Evolutionary conservation across 2,329 filamentous ascomycete genomes (phyloP), one percentile per base, ranked within the genome.

Genomic region (Botrytis byssoidea): DNA sequence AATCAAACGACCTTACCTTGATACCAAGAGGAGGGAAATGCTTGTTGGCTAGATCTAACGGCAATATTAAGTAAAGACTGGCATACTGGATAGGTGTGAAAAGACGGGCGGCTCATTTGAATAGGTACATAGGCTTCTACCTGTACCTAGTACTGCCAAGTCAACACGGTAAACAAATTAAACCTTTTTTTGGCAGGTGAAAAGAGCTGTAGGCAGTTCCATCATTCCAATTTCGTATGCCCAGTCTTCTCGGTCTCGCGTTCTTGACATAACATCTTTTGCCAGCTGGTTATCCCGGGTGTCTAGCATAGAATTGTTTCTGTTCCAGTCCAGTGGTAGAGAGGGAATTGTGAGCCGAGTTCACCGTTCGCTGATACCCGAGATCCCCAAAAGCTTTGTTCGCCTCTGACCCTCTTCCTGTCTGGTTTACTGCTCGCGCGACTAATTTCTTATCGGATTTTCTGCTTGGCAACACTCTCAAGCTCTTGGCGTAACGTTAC

Each of bases 401-500:
- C 44, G 44, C 64, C 64, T 67, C 32, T 64, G 42, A 46, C 18
- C 12, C 29, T 48, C 42, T 48, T 18, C 29, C 20, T 40, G 16
- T 46, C 22, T 55, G 4, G 7, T 32, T 32, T 55, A 35, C 65
- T 67, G 65, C 65, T 51, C 65, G 29, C 32, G 65, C 44, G 46
- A 57, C 66, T 32, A 18, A 29, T 57, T 42, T 42, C 66, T 69
- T 69, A 69, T 69, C 66, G 48, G 66, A 42, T 57, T 32, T 4
- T 4, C 35, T 55, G 48, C 48, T 69, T 69, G 66, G 66, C 66
- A 51, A 59, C 29, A 44, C 32, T 18, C 35, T 25, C 20, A 57
- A 25, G 14, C 37, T 22, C 66, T 69, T 69, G 66, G 66, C 66
- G 40, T 4, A 42, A 69, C 66, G 37, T 32, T 69, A 69, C 66